Percentiles rank a stretch among this genome's conserved stretches.
Evolutionary conservation across 306 rosid genomes (phyloP).

Genomic region (Lupinus albus): DNA sequence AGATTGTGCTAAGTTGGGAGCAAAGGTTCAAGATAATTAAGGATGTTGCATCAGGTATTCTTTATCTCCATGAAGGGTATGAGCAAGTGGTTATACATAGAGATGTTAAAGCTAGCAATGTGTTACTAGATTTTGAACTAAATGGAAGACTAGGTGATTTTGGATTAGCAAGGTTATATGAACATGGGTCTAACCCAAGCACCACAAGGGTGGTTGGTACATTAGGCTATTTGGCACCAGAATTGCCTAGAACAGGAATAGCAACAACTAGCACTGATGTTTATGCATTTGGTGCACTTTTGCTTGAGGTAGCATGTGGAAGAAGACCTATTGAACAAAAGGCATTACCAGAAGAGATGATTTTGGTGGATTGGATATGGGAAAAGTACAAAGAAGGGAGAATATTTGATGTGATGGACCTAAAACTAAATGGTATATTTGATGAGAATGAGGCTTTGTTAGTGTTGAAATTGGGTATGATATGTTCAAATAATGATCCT

Average conservation of each 20-base stretch:
- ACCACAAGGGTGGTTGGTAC: conserved; percentile 88
- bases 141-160: conserved; percentile 81
- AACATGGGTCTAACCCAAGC: conserved; percentile 72
- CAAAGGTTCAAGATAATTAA: conserved; percentile 72
- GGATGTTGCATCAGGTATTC: conserved; percentile 75
- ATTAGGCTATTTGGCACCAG: conserved; percentile 84
- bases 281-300: conserved; percentile 72
- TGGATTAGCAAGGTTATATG: conserved; percentile 78
- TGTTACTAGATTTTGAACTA: conserved; percentile 67
- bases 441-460: conserved; percentile 48
- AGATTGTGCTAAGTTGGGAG: conserved; percentile 62
- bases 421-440: conserved; percentile 50
- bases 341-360: conserved; percentile 56
- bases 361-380: conserved; percentile 86
- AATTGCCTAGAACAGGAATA: conserved; percentile 71
- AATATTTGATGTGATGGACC: conserved; percentile 59
- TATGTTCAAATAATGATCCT: conserved; percentile 60
- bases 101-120: conserved; percentile 86
- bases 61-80: conserved; percentile 80
- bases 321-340: conserved; percentile 77
- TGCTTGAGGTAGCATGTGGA: conserved; percentile 75
- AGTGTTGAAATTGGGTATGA: conserved; percentile 69
- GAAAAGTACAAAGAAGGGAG: conserved; percentile 58
- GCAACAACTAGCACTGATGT: conserved; percentile 76
- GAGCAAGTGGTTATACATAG: conserved; percentile 82